Evolutionary conservation across 352 stramenopile genomes (phyloP).

Genomic region (Plasmopara muralis): DNA sequence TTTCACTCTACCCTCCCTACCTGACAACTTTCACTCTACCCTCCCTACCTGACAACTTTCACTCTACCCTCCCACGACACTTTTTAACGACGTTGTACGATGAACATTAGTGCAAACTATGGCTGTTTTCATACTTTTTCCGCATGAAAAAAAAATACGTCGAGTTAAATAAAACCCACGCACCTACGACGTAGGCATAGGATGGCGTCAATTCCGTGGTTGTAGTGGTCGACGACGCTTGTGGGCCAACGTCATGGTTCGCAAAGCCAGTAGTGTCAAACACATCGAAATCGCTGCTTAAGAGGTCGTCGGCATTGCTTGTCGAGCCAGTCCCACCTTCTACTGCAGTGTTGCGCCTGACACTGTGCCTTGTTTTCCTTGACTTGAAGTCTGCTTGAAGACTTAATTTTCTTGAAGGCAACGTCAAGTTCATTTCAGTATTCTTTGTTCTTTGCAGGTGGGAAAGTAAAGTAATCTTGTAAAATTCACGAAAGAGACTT

Average conservation of each 20-base stretch:
- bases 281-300: slow-evolving; percentile 14
- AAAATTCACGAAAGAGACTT: slow-evolving; percentile 22
- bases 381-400: slow-evolving; percentile 10
- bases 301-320: slow-evolving; percentile 6
- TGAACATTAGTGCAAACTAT: slow-evolving; percentile 11
- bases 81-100: slow-evolving; percentile 6
- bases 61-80: neutral
- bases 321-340: slow-evolving; percentile 5
- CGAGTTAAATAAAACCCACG: slow-evolving; percentile 42
- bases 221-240: slow-evolving; percentile 24
- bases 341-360: slow-evolving; percentile 3
- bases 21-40: neutral
- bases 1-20: neutral
- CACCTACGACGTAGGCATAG: slow-evolving; percentile 31
- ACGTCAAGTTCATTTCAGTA: slow-evolving; percentile 5
- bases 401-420: slow-evolving; percentile 13
- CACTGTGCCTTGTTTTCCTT: slow-evolving; percentile 7
- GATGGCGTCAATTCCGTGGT: slow-evolving; percentile 30
- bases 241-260: slow-evolving; percentile 15
- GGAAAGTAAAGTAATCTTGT: slow-evolving; percentile 19
- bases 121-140: slow-evolving; percentile 26
- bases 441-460: slow-evolving; percentile 16
- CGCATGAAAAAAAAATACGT: slow-evolving; percentile 45
- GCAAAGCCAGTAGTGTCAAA: slow-evolving; percentile 21
- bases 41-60: neutral